phyloP scores from a whole-genome alignment of 768 basidiomycete species.

The Suillus cothurnatus region DNA sequence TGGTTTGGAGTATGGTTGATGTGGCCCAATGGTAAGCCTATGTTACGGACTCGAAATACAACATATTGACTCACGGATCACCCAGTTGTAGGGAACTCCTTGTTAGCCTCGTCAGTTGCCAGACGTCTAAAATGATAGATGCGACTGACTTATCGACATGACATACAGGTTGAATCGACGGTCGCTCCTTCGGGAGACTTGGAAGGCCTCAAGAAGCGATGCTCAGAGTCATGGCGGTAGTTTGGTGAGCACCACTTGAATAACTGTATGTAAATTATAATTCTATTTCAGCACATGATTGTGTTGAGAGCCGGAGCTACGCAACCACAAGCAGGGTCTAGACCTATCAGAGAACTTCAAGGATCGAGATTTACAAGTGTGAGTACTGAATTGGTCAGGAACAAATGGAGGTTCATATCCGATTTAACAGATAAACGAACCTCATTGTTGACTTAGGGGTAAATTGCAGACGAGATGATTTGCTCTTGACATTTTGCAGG shows the following conservation, averaged over 20 bases:
- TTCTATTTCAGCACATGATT: neutral
- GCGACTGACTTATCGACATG: too few species aligned
- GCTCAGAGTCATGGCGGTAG: too few species aligned
- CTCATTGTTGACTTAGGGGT: neutral
- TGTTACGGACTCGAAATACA: neutral
- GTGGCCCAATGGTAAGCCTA: conserved; percentile 1
- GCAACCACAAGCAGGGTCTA: neutral
- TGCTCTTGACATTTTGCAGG: neutral
- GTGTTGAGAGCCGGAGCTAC: neutral
- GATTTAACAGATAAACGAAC: conserved; percentile 1
- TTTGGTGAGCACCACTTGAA: neutral
- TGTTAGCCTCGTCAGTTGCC: conserved; percentile 1
- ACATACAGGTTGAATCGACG: neutral
- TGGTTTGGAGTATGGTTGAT: neutral
- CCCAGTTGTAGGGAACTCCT: neutral
- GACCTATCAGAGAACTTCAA: neutral
- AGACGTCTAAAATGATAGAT: too few species aligned
- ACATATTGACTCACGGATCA: neutral
- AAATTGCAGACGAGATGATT: neutral
- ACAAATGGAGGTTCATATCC: neutral
- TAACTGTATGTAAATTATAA: neutral
- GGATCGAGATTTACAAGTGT: neutral
- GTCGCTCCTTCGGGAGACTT: neutral
- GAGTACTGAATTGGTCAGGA: neutral
- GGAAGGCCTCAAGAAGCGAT: neutral